Base-by-base conservation (phyloP, 2,329 filamentous ascomycete species). In the Phyllosticta citrichinensis region DNA sequence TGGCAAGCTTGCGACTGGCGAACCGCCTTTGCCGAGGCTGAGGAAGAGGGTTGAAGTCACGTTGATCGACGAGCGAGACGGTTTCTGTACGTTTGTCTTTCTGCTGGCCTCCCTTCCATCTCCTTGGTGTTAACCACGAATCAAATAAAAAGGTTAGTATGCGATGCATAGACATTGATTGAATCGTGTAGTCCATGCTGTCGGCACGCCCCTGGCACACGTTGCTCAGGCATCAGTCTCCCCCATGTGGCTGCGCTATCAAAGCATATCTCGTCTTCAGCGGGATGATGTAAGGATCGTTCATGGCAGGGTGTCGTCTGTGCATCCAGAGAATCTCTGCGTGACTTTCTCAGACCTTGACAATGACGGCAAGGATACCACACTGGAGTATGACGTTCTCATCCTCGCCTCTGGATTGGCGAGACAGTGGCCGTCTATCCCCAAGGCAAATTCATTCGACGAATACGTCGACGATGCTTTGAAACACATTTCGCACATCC, bases 51-150 rank as follows among this genome's bases (percentile, higher is more conserved):
- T 89, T 14, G 81, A 90, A 47, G 85, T 92, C 57, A 91, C 87
- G 22, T 80, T 92, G 22, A 84, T 89, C 24, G 88, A 92, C 67
- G 87, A 91, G 72, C 79, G 87, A n/a, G 88, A 92, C 76, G 89
- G 89, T n/a, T 91, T 85, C 71, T 91, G 88, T 91, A 77, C 67
- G 86, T 65, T 52, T 5, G n/a, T 47, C 40, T 47, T n/a, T n/a
- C n/a, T n/a, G 40, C 40, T n/a, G n/a, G n/a, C 6, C 1, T 47
- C 56, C 17, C 20, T 27, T 22, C 33, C 56, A 25, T 52, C 11
- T 52, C 17, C 27, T n/a, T 40, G 5, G 30, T 22, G 20, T 10
- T 54, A 8, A 22, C 20, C 19, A 20, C 25, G 8, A 19, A 19
- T 2, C 58, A 61, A 58, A 47, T 30, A 2, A 25, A 55, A 17